Percentiles rank a stretch among this genome's conserved stretches.
Evolutionary conservation across 1,284 basidiomycete species (phyloP).

Genomic region (Ceratobasidium sp.): DNA sequence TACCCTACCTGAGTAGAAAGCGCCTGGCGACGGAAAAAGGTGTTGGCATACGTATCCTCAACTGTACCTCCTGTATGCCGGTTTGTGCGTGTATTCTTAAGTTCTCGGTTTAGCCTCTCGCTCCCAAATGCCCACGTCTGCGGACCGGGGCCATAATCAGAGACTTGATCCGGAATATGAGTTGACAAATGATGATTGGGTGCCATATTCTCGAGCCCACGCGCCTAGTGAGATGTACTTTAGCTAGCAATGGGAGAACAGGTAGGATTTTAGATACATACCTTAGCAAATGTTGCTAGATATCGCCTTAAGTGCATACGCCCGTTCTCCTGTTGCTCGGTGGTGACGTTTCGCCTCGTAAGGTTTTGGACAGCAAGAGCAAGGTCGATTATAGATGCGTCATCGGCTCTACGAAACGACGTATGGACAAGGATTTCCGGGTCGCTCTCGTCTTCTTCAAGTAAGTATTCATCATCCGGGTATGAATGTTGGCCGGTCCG

Average conservation of each 20-base stretch:
- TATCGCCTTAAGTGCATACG: constrained; percentile 11
- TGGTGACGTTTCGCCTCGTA: not conserved
- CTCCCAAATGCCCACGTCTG: constrained; percentile 37
- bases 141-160: constrained; percentile 25
- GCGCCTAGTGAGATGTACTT: constrained; percentile 12
- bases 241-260: not conserved
- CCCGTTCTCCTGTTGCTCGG: constrained; percentile 6
- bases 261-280: not conserved
- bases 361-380: constrained; percentile 31
- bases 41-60: constrained; percentile 28
- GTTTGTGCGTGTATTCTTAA: constrained; percentile 27
- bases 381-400: constrained; percentile 15
- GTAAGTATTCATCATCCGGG: constrained; percentile 11
- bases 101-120: constrained; percentile 24
- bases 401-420: constrained; percentile 13
- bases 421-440: constrained; percentile 12
- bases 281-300: constrained; percentile 22
- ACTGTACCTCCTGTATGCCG: constrained; percentile 15
- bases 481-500: not conserved
- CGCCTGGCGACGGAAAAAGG: constrained; percentile 22
- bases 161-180: constrained; percentile 21
- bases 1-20: constrained; percentile 12
- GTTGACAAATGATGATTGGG: constrained; percentile 24
- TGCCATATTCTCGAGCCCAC: constrained; percentile 33
- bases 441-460: constrained; percentile 13